Percentiles rank a stretch among this genome's conserved stretches.
These are phyloP conservation scores for Austropuccinia psidii DNA, from an alignment of 1,284 basidiomycete genomes.

Conservation along the genomic window DNA sequence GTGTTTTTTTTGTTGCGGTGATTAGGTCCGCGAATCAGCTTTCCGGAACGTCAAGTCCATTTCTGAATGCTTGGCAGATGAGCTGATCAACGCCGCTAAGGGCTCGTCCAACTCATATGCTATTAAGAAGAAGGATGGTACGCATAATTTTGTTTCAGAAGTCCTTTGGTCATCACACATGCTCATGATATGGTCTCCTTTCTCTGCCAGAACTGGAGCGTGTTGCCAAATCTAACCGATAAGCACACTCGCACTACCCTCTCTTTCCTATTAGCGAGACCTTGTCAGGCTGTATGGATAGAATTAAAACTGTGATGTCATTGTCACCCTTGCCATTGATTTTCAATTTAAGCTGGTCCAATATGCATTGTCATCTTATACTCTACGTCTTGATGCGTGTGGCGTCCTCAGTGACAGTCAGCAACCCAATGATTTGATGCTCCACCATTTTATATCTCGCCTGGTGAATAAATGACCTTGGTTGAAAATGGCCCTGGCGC, in stretches of 20 bases:
- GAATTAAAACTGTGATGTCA: no score
- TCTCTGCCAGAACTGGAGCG: conserved; percentile 74
- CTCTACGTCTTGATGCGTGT: no score
- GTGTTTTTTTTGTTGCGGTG: not conserved
- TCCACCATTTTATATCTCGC: no score
- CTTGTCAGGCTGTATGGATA: no score
- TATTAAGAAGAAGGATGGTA: conserved; percentile 75
- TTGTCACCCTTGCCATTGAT: no score
- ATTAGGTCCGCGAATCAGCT: conserved; percentile 85
- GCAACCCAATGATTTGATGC: no score
- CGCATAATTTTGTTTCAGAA: conserved; percentile 39
- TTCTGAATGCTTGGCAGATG: conserved; percentile 87
- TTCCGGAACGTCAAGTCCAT: conserved; percentile 99
- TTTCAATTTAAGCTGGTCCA: no score
- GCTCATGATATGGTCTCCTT: not conserved
- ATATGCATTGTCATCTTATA: no score
- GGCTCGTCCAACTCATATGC: conserved; percentile 99
- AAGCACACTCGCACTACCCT: conserved; percentile 51
- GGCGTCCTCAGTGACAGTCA: no score
- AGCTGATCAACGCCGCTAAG: conserved; percentile 99
- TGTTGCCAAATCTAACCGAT: conserved; percentile 99
- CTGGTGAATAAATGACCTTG: no score
- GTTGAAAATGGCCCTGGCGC: no score
- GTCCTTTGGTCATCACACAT: not conserved
- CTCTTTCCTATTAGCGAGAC: no score